Base-by-base conservation (phyloP, 768 basidiomycete genomes). In the Mycena maculata region DNA sequence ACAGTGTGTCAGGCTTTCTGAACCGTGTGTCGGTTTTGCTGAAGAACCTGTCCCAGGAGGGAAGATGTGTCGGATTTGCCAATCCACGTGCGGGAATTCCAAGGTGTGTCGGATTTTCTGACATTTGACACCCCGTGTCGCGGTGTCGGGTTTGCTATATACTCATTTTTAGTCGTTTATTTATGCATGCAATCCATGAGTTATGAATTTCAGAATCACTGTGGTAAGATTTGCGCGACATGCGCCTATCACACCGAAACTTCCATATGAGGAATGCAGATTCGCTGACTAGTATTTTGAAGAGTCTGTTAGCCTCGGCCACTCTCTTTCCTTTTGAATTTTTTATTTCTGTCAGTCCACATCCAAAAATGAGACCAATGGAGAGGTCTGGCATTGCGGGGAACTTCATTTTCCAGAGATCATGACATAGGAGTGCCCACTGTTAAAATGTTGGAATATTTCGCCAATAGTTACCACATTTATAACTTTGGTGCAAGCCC, bases 231-330 rank as follows among this genome's bases (percentile, higher is more conserved):
- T 45, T 31, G 15, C 22, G 9, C 20, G 56, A 30, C 7, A 30
- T 58, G 2, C 30, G 16, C 13, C 56, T 16, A 1, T 58, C 25
- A 30, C 18, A 5, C 15, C 41, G 20, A 27, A 45, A 12, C 30
- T 58, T 58, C 42, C 42, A 44, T 22, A 28, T 6, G 1, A 58
- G 23, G 28, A 18, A 31, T 4, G 56, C 56, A n/a, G 56, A 58
- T 23, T 58, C 56, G 20, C 20, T n/a, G 7, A 58, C 28, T 7
- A 58, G 20, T 20, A 58, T 58, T 33, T 45, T 58, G 20, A 58
- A 47, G 1, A 58, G 41, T 44, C 42, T 27, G 27, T 45, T 38
- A 2, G 56, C 56, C 13, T 31, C 23, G 6, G 16, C 3, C 10
- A 22, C 4, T 30, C 23, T 58, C 18, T 45, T 59, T 20, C 27